Conservation (phyloP, 805 yeast genomes). For the Metschnikowia proteae region DNA sequence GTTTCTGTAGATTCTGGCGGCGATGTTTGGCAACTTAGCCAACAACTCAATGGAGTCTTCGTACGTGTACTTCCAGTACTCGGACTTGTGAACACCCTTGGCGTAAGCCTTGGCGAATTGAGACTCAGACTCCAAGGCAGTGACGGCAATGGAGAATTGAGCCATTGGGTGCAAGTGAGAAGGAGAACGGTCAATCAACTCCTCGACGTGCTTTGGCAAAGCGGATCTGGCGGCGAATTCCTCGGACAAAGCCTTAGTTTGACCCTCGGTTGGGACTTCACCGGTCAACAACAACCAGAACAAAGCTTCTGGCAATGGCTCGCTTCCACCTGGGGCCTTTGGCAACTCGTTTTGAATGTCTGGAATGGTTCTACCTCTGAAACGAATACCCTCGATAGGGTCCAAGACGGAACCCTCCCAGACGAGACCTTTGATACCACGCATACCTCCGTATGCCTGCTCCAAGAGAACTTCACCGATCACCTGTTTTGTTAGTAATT, state of each 20-base stretch:
- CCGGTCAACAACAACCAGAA: slow-evolving; percentile 79
- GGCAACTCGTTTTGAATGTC: slow-evolving; percentile 69
- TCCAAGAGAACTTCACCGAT: slow-evolving; percentile 41
- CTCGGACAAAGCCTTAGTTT: slow-evolving; percentile 51
- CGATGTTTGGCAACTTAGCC: slow-evolving; percentile 70
- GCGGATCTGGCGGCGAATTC: slow-evolving; percentile 64
- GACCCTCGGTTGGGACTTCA: slow-evolving; percentile 58
- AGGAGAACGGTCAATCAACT: slow-evolving; percentile 61
- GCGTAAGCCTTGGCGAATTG: slow-evolving; percentile 70
- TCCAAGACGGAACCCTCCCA: slow-evolving; percentile 82
- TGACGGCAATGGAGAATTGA: slow-evolving; percentile 70
- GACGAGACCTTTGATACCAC: slow-evolving; percentile 68
- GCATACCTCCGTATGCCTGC: slow-evolving; percentile 65
- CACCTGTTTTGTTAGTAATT: slow-evolving; percentile 25
- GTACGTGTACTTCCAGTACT: slow-evolving; percentile 72
- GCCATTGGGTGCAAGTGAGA: slow-evolving; percentile 78
- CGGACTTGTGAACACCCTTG: slow-evolving; percentile 60
- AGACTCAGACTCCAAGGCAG: slow-evolving; percentile 69
- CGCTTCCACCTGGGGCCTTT: slow-evolving; percentile 51
- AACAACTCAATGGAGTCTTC: slow-evolving; percentile 69
- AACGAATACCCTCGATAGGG: slow-evolving; percentile 71
- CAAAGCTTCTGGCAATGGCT: slow-evolving; percentile 73
- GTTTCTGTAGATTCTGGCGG: slow-evolving; percentile 72
- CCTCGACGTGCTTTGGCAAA: slow-evolving; percentile 61
- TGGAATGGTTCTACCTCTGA: slow-evolving; percentile 72